Evolutionary conservation across 441 rosid species (phyloP), one percentile per base, ranked within the genome.

Genomic region (Viola pubescens): DNA sequence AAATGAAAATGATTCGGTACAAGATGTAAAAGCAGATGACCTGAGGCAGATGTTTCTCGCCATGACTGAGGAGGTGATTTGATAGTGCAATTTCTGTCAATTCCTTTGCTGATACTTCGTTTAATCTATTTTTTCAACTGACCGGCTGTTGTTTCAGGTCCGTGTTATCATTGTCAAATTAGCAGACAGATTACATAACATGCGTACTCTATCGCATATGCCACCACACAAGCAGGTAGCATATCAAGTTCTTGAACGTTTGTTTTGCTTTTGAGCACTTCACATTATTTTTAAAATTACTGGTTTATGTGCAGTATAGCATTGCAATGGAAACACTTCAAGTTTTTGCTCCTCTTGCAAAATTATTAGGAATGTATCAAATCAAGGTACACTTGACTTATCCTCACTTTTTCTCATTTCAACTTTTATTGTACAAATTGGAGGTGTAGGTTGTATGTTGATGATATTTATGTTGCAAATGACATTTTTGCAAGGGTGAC

Each of bases 1-100:
- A 77, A 81, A 79, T 48, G 82, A 88, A 66, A 81, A 60, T 59
- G 75, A 79, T 69, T 77, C 88, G 4, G 89, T 78, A 51, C 92
- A 94, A 78, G 98, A 94, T 72, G 97, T 94, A 34, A 89, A 94
- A 81, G 97, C 98, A 73, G 94, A 94, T 84, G 98, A 94, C 75
- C 83, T 94, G 70, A 82, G 91, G 58, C 98, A 94, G 80, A 94
- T 94, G 98, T 86, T 94, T 80, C 72, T 94, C 59, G 90, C 98
- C 3, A 94, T 94, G 98, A 94, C 98, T 16, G 96, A 88, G 63
- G 97, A 94, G 95, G 98, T 94, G 65, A 59, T 38, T 3, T 49
- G 26, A 39, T 19, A 5, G 11, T 52, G 14, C 46, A 42, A n/a
- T 47, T 39, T 39, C 26, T 14, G 51, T 10, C 12, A 14, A 9